These are phyloP conservation scores for Ophiostoma tasmaniense DNA, from an alignment of 2,329 filamentous ascomycete species.

Conservation along the genomic window DNA sequence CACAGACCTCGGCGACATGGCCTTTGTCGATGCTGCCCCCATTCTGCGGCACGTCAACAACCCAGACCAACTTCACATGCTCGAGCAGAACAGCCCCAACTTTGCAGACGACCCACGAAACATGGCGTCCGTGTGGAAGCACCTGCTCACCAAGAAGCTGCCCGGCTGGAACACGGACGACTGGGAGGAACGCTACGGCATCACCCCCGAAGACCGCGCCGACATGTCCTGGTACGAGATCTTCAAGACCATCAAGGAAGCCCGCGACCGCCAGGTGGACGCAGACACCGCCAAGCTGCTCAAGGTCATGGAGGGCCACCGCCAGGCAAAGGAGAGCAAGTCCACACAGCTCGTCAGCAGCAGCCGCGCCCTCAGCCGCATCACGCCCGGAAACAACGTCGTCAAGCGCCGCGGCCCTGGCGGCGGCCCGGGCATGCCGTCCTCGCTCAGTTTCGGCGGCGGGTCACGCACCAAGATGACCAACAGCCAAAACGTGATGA, in stretches of 20 bases:
- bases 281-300: conserved; percentile 51
- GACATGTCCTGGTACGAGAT: conserved; percentile 63
- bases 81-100: conserved; percentile 72
- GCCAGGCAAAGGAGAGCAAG: conserved; percentile 49
- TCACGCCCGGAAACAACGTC: conserved; percentile 27
- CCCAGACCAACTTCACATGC: conserved; percentile 61
- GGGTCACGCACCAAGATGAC: conserved; percentile 46
- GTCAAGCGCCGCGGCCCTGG: conserved; percentile 16
- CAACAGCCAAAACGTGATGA: conserved; percentile 45
- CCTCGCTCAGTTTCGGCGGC: conserved; percentile 35
- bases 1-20: conserved; percentile 61
- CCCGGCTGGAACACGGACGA: conserved; percentile 55
- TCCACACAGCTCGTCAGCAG: conserved; percentile 48
- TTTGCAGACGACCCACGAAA: conserved; percentile 58
- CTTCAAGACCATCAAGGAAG: conserved; percentile 54
- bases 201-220: conserved; percentile 49
- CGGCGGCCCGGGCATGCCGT: conserved; percentile 24
- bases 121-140: conserved; percentile 65
- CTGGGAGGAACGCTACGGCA: conserved; percentile 30
- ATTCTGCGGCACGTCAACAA: conserved; percentile 65
- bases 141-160: conserved; percentile 71
- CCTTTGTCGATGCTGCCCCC: conserved; percentile 55
- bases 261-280: conserved; percentile 46
- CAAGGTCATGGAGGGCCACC: conserved; percentile 48
- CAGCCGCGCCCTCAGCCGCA: conserved; percentile 23